Percentiles rank a stretch among this genome's conserved stretches.
These are phyloP conservation scores for Zymoseptoria passerinii DNA, from an alignment of 2,329 filamentous ascomycete species.

Conservation along the genomic window DNA sequence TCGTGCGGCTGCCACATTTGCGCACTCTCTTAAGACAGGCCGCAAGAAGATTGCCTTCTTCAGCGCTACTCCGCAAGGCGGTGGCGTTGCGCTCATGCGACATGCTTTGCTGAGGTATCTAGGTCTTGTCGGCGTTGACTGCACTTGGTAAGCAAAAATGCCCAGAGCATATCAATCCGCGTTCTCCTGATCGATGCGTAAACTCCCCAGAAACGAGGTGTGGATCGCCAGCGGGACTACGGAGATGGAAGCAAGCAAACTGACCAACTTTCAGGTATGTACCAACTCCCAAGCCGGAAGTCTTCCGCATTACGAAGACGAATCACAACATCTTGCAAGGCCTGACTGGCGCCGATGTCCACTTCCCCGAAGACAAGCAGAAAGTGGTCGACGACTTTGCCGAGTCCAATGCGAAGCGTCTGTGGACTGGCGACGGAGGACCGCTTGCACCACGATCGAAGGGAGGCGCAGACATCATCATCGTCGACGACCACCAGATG, in stretches of 20 bases:
- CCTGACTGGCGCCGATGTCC: slow-evolving; percentile 56
- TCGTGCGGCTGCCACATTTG: slow-evolving; percentile 56
- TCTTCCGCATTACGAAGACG: slow-evolving; percentile 78
- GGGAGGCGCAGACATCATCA: slow-evolving; percentile 67
- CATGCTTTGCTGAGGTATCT: slow-evolving; percentile 69
- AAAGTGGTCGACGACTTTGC: slow-evolving; percentile 62
- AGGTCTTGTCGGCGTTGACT: slow-evolving; percentile 56
- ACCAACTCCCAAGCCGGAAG: slow-evolving; percentile 67
- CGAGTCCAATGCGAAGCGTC: slow-evolving; percentile 61
- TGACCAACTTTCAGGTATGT: slow-evolving; percentile 35
- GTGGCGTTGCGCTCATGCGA: slow-evolving; percentile 73
- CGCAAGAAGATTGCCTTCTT: slow-evolving; percentile 69
- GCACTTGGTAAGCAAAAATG: slow-evolving; percentile 53
- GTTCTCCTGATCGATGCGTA: background rate
- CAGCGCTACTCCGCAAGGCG: slow-evolving; percentile 73
- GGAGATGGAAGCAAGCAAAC: background rate
- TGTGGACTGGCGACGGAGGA: slow-evolving; percentile 62
- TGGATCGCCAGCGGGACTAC: background rate
- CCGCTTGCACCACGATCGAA: slow-evolving; percentile 56
- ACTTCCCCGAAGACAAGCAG: slow-evolving; percentile 56
- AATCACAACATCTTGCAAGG: slow-evolving; percentile 85
- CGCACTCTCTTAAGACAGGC: slow-evolving; percentile 52
- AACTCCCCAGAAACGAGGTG: background rate
- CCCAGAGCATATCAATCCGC: background rate
- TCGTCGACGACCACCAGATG: slow-evolving; percentile 82